Conservation (phyloP, 441 rosid species). For the Pelargonium myrrhifolium region DNA sequence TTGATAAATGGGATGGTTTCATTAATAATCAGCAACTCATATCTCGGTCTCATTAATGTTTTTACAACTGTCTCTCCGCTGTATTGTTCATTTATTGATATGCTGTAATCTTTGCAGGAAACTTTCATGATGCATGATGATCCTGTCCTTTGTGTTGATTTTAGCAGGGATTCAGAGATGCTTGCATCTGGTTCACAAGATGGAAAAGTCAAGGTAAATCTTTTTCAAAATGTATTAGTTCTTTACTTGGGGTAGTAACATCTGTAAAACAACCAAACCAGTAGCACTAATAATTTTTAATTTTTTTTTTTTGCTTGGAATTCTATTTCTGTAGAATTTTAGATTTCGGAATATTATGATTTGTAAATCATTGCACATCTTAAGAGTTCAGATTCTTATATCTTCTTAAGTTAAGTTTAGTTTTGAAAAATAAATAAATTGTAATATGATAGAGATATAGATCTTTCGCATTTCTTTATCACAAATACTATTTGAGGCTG, state of each 20-base stretch:
- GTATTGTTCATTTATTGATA: conserved; percentile 17
- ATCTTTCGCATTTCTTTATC: not conserved
- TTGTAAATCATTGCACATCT: not conserved
- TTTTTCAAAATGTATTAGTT: conserved; percentile 13
- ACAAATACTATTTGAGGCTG: not conserved
- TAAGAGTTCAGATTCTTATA: not conserved
- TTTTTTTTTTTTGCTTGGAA: not conserved
- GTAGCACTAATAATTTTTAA: not conserved
- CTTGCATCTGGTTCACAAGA: conserved; percentile 93
- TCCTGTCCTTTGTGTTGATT: conserved; percentile 90
- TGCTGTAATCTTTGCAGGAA: conserved; percentile 52
- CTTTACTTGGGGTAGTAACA: conserved; percentile 13
- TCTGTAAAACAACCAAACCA: not conserved
- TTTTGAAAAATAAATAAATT: not conserved
- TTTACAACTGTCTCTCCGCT: not conserved
- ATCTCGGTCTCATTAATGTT: no score
- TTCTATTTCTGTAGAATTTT: not conserved
- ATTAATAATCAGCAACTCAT: no score
- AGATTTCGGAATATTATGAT: not conserved
- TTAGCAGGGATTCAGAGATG: conserved; percentile 97
- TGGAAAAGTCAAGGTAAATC: conserved; percentile 84
- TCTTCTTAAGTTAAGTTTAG: not conserved
- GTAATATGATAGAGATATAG: not conserved
- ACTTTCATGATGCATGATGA: conserved; percentile 99
- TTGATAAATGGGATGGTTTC: no score